These are phyloP conservation scores for Lathyrus aphaca DNA, from an alignment of 306 rosid species.

Conservation along the genomic window DNA sequence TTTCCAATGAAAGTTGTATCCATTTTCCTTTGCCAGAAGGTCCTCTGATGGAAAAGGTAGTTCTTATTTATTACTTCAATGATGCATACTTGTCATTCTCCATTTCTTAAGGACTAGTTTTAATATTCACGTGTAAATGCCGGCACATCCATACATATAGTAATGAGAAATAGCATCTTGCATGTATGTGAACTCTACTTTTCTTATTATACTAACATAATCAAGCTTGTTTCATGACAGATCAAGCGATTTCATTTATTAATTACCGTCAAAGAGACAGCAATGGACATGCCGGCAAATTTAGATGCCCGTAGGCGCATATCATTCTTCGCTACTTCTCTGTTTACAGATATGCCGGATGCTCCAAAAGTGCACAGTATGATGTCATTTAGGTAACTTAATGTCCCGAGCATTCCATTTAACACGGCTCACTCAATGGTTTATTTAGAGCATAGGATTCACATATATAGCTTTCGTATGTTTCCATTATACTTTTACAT, in stretches of 20 bases:
- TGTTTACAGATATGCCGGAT: slow-evolving; percentile 84
- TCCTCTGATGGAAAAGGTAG: slow-evolving; percentile 73
- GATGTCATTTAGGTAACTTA: slow-evolving; percentile 83
- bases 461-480: no score
- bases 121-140: no score
- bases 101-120: not conserved
- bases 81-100: slow-evolving; percentile 17
- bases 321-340: slow-evolving; percentile 91
- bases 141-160: not conserved
- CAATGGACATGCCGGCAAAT: slow-evolving; percentile 85
- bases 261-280: slow-evolving; percentile 83
- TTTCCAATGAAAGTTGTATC: slow-evolving; percentile 55
- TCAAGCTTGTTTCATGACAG: slow-evolving; percentile 49
- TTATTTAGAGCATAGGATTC: not conserved
- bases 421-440: no score
- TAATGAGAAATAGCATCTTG: slow-evolving; percentile 7
- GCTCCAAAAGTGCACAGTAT: slow-evolving; percentile 81
- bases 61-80: slow-evolving; percentile 27
- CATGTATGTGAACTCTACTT: slow-evolving; percentile 12
- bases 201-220: slow-evolving; percentile 29
- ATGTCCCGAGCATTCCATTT: not conserved
- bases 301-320: slow-evolving; percentile 90
- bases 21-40: slow-evolving; percentile 81
- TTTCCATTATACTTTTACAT: no score
- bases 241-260: slow-evolving; percentile 85